These are phyloP conservation scores for Wickerhamiella parazyma DNA, from an alignment of 805 yeast species.

Conservation along the genomic window DNA sequence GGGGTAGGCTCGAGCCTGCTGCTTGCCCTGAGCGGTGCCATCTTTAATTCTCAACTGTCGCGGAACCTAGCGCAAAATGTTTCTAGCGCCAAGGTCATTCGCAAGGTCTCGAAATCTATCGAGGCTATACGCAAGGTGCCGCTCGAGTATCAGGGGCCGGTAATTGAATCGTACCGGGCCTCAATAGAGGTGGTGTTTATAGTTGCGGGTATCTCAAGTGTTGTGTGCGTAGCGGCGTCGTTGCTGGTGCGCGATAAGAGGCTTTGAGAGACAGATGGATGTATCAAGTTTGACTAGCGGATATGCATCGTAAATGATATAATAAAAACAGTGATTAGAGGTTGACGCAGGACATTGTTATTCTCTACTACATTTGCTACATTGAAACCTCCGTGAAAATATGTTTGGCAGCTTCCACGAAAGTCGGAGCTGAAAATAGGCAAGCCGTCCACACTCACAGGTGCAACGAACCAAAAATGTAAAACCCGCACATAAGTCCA, in stretches of 20 bases:
- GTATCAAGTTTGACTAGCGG: too few species aligned
- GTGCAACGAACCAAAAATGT: too few species aligned
- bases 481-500: too few species aligned
- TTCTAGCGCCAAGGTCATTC: slow-evolving; percentile 23
- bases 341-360: too few species aligned
- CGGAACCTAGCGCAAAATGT: slow-evolving; percentile 21
- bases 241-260: background rate
- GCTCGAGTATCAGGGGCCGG: slow-evolving; percentile 28
- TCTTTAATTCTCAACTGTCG: slow-evolving; percentile 41
- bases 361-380: too few species aligned
- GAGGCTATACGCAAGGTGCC: slow-evolving; percentile 40
- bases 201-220: background rate
- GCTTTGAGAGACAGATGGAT: background rate
- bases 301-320: too few species aligned
- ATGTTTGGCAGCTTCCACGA: too few species aligned
- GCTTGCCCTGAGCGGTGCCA: slow-evolving; percentile 53
- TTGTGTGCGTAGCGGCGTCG: background rate
- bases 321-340: too few species aligned
- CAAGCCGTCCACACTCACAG: too few species aligned
- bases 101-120: slow-evolving; percentile 37
- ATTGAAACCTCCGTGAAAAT: too few species aligned
- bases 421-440: too few species aligned
- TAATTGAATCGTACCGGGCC: slow-evolving; percentile 32
- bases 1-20: slow-evolving; percentile 81
- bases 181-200: background rate